Evolutionary conservation across 176 grass and related monocot species (phyloP).

Genomic region (Rhynchospora tenuis): DNA sequence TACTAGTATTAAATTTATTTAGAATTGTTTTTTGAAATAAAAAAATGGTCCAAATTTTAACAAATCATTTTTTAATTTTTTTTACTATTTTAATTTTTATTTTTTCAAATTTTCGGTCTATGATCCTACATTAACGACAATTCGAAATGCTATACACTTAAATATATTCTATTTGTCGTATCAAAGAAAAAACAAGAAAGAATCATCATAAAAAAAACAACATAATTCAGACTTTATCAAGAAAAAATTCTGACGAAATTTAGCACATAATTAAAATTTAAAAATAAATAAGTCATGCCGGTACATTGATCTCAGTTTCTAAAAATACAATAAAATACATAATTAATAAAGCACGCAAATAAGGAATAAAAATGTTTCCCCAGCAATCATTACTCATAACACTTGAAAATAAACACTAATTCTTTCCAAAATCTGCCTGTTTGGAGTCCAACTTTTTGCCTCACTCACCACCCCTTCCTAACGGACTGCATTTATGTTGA

Average conservation of each 20-base stretch:
- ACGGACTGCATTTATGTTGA: too few relatives aligned
- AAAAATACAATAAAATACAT: not conserved
- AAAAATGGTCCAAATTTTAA: too few relatives aligned
- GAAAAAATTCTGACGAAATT: not conserved
- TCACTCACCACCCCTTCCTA: too few relatives aligned
- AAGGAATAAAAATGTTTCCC: not conserved
- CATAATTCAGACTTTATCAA: not conserved
- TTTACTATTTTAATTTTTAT: too few relatives aligned
- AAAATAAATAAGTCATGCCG: not conserved
- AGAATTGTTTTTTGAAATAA: too few relatives aligned
- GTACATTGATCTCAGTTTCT: not conserved
- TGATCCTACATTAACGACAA: too few relatives aligned
- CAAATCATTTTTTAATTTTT: too few relatives aligned
- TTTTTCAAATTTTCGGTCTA: too few relatives aligned
- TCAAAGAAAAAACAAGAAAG: not conserved
- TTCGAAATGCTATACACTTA: too few relatives aligned
- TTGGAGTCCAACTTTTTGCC: too few relatives aligned
- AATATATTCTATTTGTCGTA: not conserved
- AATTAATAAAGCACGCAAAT: not conserved
- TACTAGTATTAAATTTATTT: too few relatives aligned
- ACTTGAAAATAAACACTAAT: conserved; percentile 17
- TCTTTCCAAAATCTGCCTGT: conserved; percentile 11
- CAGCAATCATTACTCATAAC: not conserved
- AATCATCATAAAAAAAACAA: not conserved
- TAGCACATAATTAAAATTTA: not conserved